Evolutionary conservation across 202 grass and related monocot species (phyloP), one percentile per base, ranked within the genome.

Genomic region (Sporobolus alterniflorus): DNA sequence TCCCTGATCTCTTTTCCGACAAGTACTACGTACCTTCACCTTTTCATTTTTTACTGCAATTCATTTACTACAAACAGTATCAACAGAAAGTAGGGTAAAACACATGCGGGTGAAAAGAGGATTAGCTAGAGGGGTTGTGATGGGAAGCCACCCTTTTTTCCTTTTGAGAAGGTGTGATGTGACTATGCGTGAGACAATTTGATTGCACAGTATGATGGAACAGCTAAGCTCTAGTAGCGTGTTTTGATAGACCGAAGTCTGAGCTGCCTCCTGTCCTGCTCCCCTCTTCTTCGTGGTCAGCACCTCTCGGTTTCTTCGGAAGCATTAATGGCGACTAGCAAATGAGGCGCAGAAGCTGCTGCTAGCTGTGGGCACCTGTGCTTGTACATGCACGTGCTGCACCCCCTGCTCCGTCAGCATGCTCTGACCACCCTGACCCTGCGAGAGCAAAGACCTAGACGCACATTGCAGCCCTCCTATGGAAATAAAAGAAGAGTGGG

Each of bases 261-360:
- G 57, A 71, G 59, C 48, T 39, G 36, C 36, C 36, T 39, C 36
- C 36, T 6, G 36, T 39, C 36, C 36, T 39, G 36, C 33, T 28
- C 0, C 15, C n/a, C 16, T 61, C 42, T 40, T 40, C 47, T 9
- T 74, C 48, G 30, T 65, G 68, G 68, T 74, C 73, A 71, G 16
- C 73, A 31, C 51, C 57, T 73, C 41, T 56, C 73, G 47, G 40
- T 73, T 88, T 71, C 47, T 73, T 56, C 21, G 31, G 31, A 25
- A 30, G 64, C 25, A 77, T 43, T 64, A 66, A 77, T 71, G 41
- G 44, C 14, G 32, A 57, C 36, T 39, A 39, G 4, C 36, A 39
- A 39, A 7, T 1, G 22, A 51, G 36, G 11, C n/a, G 29, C 21
- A 28, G 49, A 47, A 52, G 76, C 18, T 16, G 42, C 26, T 7